Percentiles rank a stretch among this genome's conserved stretches.
Conservation (phyloP, 176 grass and related monocot genomes). For the Melocanna baccifera region DNA sequence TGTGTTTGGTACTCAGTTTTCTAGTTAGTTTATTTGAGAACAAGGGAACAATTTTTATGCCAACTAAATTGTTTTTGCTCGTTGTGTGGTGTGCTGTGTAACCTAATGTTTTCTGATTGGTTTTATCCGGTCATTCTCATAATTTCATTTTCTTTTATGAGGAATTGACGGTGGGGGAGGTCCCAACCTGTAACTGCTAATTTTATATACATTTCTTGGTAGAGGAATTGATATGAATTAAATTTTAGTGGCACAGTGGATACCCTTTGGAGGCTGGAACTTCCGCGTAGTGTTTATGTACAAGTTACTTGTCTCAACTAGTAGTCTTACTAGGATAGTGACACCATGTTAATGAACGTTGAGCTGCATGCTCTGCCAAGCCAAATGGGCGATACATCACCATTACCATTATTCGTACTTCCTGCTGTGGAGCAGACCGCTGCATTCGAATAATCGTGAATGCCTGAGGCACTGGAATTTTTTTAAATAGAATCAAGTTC, state of each 20-base stretch:
- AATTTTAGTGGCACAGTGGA: neutral
- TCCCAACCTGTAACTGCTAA: neutral
- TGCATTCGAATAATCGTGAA: neutral
- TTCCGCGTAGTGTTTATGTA: neutral
- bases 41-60: neutral
- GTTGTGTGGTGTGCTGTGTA: neutral
- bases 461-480: neutral
- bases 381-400: neutral
- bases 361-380: neutral
- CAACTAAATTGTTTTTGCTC: neutral
- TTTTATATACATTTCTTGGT: constrained; percentile 10
- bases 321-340: constrained; percentile 16
- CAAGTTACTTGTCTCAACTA: constrained; percentile 3
- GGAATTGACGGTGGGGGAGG: neutral
- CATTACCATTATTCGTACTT: neutral
- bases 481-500: neutral
- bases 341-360: neutral
- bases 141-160: neutral
- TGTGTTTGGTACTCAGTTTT: neutral
- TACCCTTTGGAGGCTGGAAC: constrained; percentile 3
- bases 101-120: neutral
- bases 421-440: neutral
- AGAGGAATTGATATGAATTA: neutral
- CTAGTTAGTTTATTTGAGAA: neutral
- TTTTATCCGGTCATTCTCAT: neutral